Conservation (phyloP, 1,284 basidiomycete species). For the Entoloma clypeatum region DNA sequence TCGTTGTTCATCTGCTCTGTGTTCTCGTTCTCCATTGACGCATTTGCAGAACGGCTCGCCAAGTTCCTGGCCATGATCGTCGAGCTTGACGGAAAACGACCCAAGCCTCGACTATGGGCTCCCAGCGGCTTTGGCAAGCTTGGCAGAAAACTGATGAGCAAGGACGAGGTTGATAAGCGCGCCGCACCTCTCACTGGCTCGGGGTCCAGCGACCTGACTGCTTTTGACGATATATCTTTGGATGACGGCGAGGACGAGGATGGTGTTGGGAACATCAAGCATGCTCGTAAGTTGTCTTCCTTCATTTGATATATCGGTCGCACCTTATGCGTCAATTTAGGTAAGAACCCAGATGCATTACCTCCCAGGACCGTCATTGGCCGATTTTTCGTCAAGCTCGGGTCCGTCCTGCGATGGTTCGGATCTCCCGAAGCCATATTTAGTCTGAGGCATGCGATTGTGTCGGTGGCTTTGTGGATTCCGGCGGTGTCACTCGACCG, state of each 20-base stretch:
- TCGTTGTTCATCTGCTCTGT: constrained; percentile 42
- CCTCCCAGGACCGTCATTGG: constrained; percentile 32
- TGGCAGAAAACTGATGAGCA: constrained; percentile 28
- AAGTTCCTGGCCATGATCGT: constrained; percentile 29
- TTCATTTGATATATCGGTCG: too few species aligned
- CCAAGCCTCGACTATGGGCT: constrained; percentile 34
- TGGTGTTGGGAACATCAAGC: constrained; percentile 8
- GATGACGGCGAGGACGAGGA: constrained; percentile 11
- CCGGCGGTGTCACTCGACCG: constrained; percentile 33
- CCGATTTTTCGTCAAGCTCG: constrained; percentile 25
- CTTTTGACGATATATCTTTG: constrained; percentile 31
- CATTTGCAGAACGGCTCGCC: constrained; percentile 33
- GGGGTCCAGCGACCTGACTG: too few species aligned
- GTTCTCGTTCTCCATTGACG: constrained; percentile 37
- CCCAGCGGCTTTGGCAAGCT: constrained; percentile 37
- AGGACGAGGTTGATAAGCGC: constrained; percentile 14
- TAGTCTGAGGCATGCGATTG: constrained; percentile 33
- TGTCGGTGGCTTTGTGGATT: constrained; percentile 41
- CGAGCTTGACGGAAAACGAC: constrained; percentile 32
- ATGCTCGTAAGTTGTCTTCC: constrained; percentile 15
- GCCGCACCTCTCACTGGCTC: constrained; percentile 26
- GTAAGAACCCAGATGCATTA: constrained; percentile 34
- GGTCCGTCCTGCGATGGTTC: constrained; percentile 29
- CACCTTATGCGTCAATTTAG: constrained; percentile 16
- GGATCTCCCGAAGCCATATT: constrained; percentile 37